These are phyloP conservation scores for Candida loeiensis DNA, from an alignment of 805 yeast genomes.

Conservation along the genomic window DNA sequence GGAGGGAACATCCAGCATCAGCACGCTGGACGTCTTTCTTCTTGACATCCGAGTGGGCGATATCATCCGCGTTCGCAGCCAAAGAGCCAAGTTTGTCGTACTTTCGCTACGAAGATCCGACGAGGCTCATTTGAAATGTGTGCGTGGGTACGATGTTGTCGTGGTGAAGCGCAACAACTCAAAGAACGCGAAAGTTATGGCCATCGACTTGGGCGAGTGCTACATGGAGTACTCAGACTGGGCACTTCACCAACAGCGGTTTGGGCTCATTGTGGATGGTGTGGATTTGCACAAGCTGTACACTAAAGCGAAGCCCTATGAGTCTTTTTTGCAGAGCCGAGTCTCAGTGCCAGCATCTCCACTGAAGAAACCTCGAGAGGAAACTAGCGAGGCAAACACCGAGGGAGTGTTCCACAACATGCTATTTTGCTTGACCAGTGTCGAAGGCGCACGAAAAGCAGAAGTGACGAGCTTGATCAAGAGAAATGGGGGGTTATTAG, in stretches of 20 bases:
- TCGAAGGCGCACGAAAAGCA: conserved; percentile 30
- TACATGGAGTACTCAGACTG: conserved; percentile 40
- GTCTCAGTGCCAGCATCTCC: background rate
- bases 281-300: conserved; percentile 14
- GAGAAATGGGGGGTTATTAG: conserved; percentile 39
- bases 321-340: conserved; percentile 5
- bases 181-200: conserved; percentile 7
- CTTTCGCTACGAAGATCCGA: conserved; percentile 2
- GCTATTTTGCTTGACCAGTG: conserved; percentile 36
- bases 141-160: conserved; percentile 59
- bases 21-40: conserved; percentile 37
- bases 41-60: conserved; percentile 61
- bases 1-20: conserved; percentile 36
- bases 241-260: conserved; percentile 35
- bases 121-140: conserved; percentile 39
- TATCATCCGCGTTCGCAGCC: conserved; percentile 33
- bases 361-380: background rate
- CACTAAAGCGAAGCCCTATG: conserved; percentile 1
- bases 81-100: conserved; percentile 35
- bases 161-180: conserved; percentile 25
- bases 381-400: background rate
- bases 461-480: conserved; percentile 33
- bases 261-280: conserved; percentile 19
- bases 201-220: conserved; percentile 28
- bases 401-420: conserved; percentile 17